Percentiles rank a stretch among this genome's conserved stretches.
Evolutionary conservation across 345 rosid genomes (phyloP).

Genomic region (Sonneratia caseolaris): DNA sequence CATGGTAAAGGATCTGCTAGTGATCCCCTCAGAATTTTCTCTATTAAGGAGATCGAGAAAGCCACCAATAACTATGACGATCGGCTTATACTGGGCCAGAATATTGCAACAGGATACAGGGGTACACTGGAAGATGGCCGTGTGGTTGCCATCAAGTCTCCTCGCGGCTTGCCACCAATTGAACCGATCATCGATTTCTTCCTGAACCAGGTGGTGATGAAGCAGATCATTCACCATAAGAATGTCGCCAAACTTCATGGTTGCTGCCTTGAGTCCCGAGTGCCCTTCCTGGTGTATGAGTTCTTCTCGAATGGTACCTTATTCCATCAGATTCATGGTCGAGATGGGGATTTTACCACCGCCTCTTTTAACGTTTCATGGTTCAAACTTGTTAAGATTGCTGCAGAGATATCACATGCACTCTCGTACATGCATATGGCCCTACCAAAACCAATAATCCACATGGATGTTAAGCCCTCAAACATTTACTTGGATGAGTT

Average conservation of each 20-base stretch:
- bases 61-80: background rate
- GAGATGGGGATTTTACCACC: background rate
- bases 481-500: conserved; percentile 10
- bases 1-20: background rate
- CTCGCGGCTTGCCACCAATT: background rate
- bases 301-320: conserved; percentile 3
- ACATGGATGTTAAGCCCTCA: background rate
- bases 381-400: conserved; percentile 3
- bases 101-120: background rate
- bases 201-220: conserved; percentile 10
- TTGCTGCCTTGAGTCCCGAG: conserved; percentile 10
- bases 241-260: conserved; percentile 13
- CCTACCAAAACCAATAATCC: conserved; percentile 3
- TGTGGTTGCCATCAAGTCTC: conserved; percentile 5
- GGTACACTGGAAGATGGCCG: conserved; percentile 6
- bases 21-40: background rate
- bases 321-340: background rate
- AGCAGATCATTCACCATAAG: conserved; percentile 2
- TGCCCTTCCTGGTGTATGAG: conserved; percentile 11
- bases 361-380: conserved; percentile 1
- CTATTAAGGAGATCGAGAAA: background rate
- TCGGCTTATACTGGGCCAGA: background rate
- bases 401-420: conserved; percentile 1
- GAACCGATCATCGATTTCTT: background rate
- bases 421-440: conserved; percentile 8